A percentile compares a stretch with the other conserved stretches of the same genome.
Evolutionary conservation across 495 filamentous ascomycete species (phyloP).

Genomic region (Hypomontagnella submonticulosa): DNA sequence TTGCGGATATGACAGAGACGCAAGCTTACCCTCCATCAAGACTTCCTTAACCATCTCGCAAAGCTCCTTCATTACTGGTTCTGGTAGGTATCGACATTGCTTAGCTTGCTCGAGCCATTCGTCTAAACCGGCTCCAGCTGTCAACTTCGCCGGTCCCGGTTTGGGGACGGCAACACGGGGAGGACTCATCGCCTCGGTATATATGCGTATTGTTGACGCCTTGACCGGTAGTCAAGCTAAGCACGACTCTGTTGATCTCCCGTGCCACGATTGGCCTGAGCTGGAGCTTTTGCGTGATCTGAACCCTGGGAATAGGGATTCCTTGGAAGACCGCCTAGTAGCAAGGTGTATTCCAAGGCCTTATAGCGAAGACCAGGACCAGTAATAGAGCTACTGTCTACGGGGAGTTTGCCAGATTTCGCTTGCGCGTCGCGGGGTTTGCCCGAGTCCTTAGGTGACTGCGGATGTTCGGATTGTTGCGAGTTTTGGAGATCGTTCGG

Average conservation of each 20-base stretch:
- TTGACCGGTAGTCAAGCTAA: not conserved
- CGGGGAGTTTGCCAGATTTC: not conserved
- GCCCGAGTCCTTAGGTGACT: not conserved
- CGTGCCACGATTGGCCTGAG: not conserved
- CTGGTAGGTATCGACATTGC: constrained; percentile 95
- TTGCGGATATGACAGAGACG: not conserved
- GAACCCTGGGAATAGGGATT: not conserved
- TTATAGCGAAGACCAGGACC: not conserved
- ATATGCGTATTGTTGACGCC: not conserved
- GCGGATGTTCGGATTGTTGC: constrained; percentile 8
- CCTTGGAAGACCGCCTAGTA: not conserved
- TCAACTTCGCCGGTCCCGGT: constrained; percentile 88
- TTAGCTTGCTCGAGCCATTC: constrained; percentile 97
- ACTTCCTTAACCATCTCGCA: constrained; percentile 99
- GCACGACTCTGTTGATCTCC: not conserved
- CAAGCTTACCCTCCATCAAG: constrained; percentile 88
- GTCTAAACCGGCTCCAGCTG: constrained; percentile 84
- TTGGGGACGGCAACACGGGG: constrained; percentile 69
- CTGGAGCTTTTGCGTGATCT: not conserved
- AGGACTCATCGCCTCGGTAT: constrained; percentile 33
- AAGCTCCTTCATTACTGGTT: constrained; percentile 95
- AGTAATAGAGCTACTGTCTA: not conserved
- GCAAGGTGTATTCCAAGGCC: not conserved
- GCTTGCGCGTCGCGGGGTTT: constrained; percentile 1
- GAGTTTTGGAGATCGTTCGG: constrained; percentile 5